Conservation (phyloP, 78 protist species). For the Cavenderia fasciculata region DNA sequence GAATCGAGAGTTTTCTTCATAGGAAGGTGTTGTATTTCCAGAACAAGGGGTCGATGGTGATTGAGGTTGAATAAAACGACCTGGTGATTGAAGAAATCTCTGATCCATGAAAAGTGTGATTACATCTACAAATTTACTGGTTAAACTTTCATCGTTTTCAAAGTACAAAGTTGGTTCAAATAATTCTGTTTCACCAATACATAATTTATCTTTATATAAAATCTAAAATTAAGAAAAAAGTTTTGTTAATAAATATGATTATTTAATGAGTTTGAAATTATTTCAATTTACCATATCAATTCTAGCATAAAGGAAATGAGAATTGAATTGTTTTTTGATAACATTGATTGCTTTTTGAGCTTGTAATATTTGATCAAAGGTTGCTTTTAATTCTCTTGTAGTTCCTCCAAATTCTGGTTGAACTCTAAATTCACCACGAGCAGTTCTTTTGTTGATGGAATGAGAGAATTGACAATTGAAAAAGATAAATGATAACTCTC, state of each 20-base stretch:
- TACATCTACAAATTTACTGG: conserved; percentile 17
- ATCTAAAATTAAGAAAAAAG: conserved; percentile 7
- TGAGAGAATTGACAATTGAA: no score
- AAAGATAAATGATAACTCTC: no score
- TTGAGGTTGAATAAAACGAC: no score
- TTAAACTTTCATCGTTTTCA: background rate
- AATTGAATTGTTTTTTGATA: background rate
- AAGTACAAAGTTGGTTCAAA: conserved; percentile 73
- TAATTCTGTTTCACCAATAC: conserved; percentile 47
- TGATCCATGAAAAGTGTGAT: no score
- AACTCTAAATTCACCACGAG: no score
- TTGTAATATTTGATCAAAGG: background rate
- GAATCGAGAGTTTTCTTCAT: no score
- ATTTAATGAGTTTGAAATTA: background rate
- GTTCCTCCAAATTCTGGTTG: no score
- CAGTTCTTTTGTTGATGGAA: no score
- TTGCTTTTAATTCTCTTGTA: conserved; percentile 17
- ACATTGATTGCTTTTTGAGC: conserved; percentile 29
- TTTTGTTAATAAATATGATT: no score
- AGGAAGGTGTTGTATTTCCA: no score
- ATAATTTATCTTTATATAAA: conserved; percentile 21
- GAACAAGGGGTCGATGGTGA: no score
- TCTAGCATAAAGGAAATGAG: conserved; percentile 52
- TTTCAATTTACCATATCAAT: conserved; percentile 39
- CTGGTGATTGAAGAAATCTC: no score